Evolutionary conservation across 1,284 basidiomycete species (phyloP), one percentile per base, ranked within the genome.

Genomic region (Pyrrhoderma noxium): DNA sequence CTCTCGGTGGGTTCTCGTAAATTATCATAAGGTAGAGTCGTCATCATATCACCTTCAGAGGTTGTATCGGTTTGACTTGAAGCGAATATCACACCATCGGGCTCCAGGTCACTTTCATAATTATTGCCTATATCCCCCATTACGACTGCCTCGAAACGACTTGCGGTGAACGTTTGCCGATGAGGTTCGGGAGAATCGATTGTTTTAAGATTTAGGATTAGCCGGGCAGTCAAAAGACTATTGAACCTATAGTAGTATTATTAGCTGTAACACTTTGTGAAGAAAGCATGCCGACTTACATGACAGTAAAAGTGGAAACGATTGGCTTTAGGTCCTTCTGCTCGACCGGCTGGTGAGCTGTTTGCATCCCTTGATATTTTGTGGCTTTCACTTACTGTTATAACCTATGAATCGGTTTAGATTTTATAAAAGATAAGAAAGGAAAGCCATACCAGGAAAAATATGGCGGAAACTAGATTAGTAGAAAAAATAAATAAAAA

Each of bases 161-260:
- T 21, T 1, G 25, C 42, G 13, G 14, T 23, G 35, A 45, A 51
- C 11, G 36, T 44, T 23, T 34, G 8, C 16, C 22, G 25, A 27
- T 38, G 22, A 11, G 19, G 9, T n/a, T 21, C 21, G 27, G 7
- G 11, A 31, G 27, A 5, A 3, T 37, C 21, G 1, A 5, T 1
- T 11, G 34, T 44, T 37, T 51, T 51, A 8, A 51, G 42, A 37
- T 51, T 51, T 3, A 51, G 49, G 35, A 51, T 51, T 21, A 51
- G 49, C n/a, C 49, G 8, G n/a, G 43, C 42, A 8, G 43, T 46
- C 43, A 51, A 22, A 3, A 51, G 16, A 23, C 49, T 38, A 8
- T 36, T 51, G 19, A 45, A 38, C 27, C 27, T 31, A 11, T 31
- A 31, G 11, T 31, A 31, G 11, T 31, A 5, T 5, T 31, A 11